A percentile compares a stretch with the other conserved stretches of the same genome.
Evolutionary conservation across 352 stramenopile genomes (phyloP).

Genomic region (Globisporangium echinulatum): DNA sequence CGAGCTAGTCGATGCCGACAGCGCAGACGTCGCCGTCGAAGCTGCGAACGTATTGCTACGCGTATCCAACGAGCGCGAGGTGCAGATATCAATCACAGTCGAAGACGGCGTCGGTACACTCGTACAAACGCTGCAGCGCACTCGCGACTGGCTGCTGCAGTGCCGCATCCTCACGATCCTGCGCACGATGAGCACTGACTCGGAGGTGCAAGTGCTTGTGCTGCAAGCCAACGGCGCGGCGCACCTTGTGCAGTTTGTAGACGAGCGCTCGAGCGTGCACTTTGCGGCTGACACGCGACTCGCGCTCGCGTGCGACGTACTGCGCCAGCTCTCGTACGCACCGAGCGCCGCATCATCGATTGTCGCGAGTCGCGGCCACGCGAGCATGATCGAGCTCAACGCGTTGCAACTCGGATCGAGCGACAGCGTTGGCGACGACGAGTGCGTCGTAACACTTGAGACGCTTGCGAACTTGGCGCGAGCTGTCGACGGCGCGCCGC

Average conservation of each 20-base stretch:
- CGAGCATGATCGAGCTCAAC: conserved; percentile 36
- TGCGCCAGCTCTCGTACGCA: conserved; percentile 34
- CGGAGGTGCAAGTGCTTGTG: conserved; percentile 64
- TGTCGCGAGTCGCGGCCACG: conserved; percentile 31
- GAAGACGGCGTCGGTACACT: conserved; percentile 65
- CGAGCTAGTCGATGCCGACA: conserved; percentile 23
- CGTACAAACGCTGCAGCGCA: conserved; percentile 33
- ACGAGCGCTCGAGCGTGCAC: conserved; percentile 21
- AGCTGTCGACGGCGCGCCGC: conserved; percentile 11
- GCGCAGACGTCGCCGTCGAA: conserved; percentile 31
- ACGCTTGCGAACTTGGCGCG: conserved; percentile 44
- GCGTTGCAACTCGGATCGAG: conserved; percentile 13
- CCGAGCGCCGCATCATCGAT: conserved; percentile 26
- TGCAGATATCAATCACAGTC: conserved; percentile 61
- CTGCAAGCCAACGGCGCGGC: conserved; percentile 31
- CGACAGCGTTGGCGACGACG: conserved; percentile 6
- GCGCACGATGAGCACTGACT: conserved; percentile 46
- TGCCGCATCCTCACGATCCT: conserved; percentile 43
- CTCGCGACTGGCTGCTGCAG: conserved; percentile 28
- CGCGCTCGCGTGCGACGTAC: conserved; percentile 29
- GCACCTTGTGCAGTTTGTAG: conserved; percentile 39
- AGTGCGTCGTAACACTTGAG: conserved; percentile 27
- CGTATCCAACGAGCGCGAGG: conserved; percentile 32
- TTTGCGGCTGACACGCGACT: conserved; percentile 32
- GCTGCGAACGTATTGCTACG: conserved; percentile 40